phyloP scores from a whole-genome alignment of 495 filamentous ascomycete genomes.

The Penicillium parvum region DNA sequence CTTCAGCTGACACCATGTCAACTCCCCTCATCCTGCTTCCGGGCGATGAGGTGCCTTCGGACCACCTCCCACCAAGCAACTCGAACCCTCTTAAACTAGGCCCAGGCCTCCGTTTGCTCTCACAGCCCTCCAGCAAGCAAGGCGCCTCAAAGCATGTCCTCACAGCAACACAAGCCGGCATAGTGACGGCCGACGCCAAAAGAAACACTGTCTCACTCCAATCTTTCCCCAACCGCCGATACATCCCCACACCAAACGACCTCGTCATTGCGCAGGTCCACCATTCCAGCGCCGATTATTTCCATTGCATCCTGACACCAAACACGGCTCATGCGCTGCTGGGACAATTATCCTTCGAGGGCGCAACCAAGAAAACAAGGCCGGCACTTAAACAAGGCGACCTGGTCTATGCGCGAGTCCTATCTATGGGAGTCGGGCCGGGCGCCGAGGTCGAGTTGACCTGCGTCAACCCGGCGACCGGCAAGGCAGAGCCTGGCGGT shows the following conservation, averaged over 20 bases:
- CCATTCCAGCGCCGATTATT: slow-evolving; percentile 68
- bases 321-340: slow-evolving; percentile 72
- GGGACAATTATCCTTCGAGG: slow-evolving; percentile 85
- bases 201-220: slow-evolving; percentile 56
- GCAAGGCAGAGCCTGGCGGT: slow-evolving; percentile 82
- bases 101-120: slow-evolving; percentile 63
- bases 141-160: slow-evolving; percentile 42
- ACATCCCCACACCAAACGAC: slow-evolving; percentile 72
- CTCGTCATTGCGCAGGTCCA: slow-evolving; percentile 80
- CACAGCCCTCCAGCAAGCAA: slow-evolving; percentile 25
- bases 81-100: slow-evolving; percentile 74
- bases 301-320: slow-evolving; percentile 64
- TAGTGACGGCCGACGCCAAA: slow-evolving; percentile 66
- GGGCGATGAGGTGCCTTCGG: slow-evolving; percentile 65
- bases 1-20: slow-evolving; percentile 25
- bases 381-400: slow-evolving; percentile 69
- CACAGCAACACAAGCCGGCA: slow-evolving; percentile 71
- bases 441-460: slow-evolving; percentile 87
- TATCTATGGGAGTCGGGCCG: slow-evolving; percentile 62
- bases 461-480: slow-evolving; percentile 79
- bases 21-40: slow-evolving; percentile 62
- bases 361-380: slow-evolving; percentile 85
- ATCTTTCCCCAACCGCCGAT: slow-evolving; percentile 52
- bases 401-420: slow-evolving; percentile 77
- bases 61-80: slow-evolving; percentile 55